Conservation (phyloP, 1,139 yeast genomes). For the Pichia sp. region DNA sequence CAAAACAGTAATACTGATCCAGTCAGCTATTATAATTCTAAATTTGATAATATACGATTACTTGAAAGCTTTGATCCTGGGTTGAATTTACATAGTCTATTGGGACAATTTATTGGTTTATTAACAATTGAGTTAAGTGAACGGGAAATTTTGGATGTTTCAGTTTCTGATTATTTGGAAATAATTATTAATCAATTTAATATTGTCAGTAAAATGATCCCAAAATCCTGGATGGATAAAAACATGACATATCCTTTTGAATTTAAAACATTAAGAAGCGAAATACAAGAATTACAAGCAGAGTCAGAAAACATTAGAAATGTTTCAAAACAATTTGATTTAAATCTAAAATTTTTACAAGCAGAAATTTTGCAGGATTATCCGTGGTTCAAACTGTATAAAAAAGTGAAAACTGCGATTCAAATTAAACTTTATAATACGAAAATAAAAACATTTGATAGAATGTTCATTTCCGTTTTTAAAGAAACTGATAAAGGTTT, state of each 20-base stretch:
- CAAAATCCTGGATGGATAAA: conserved; percentile 30
- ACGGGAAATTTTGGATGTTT: conserved; percentile 43
- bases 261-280: conserved; percentile 7
- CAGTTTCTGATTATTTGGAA: conserved; percentile 34
- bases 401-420: conserved; percentile 53
- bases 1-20: conserved; percentile 33
- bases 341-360: conserved; percentile 34
- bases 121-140: conserved; percentile 49
- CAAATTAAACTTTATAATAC: conserved; percentile 50
- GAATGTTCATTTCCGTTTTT: conserved; percentile 27
- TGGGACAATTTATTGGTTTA: conserved; percentile 56
- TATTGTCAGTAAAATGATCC: conserved; percentile 29
- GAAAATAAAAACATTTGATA: conserved; percentile 48
- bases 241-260: conserved; percentile 12
- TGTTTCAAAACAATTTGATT: conserved; percentile 21
- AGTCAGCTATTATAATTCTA: conserved; percentile 52
- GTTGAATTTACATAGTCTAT: conserved; percentile 45
- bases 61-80: conserved; percentile 50
- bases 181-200: conserved; percentile 25
- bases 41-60: conserved; percentile 55
- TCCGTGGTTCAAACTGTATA: conserved; percentile 62
- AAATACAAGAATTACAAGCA: conserved; percentile 1
- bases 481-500: conserved; percentile 15
- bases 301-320: conserved; percentile 5
- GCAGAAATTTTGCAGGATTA: conserved; percentile 49